Base-by-base conservation (phyloP, 768 basidiomycete genomes). In the Holtermannia corniformis region DNA sequence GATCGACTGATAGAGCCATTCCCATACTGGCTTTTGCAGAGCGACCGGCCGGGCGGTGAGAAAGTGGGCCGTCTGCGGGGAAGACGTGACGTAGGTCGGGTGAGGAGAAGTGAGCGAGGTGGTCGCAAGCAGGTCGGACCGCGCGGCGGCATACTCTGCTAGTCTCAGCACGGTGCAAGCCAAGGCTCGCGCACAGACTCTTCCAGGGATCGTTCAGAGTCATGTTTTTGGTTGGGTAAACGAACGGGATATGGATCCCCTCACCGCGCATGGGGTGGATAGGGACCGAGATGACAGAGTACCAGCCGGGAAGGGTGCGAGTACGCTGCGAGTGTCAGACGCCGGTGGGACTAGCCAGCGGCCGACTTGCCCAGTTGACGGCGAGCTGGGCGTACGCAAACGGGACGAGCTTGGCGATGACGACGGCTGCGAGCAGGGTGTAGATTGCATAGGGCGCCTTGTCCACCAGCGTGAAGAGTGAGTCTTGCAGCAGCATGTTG, bases 241-340 rank as follows among this genome's bases (percentile, higher is more conserved):
- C 25, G 50, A 58, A 56, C 3, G 62, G 62, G 12, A 61, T 55
- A 49, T 61, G 60, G 41, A 60, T 59, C 11, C 61, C 19, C n/a
- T 51, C 42, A 11, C 52, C 27, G 14, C 60, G 20, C n/a, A n/a
- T n/a, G n/a, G n/a, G n/a, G n/a, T n/a, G n/a, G n/a, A n/a, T n/a
- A n/a, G n/a, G n/a, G n/a, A n/a, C n/a, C n/a, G n/a, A n/a, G n/a
- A n/a, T n/a, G n/a, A n/a, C n/a, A n/a, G n/a, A n/a, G 24, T n/a
- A 24, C 62, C 60, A 26, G 60, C 42, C 47, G 61, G 60, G 16
- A 64, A 59, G 13, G 56, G 27, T 27, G 57, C 58, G 40, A 64
- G 50, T 11, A 44, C 26, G 26, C 51, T 59, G 20, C 55, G 52
- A 21, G 59, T 61, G 19, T 14, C 37, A 10, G 58, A 56, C 4